Evolutionary conservation across 805 yeast species (phyloP), one percentile per base, ranked within the genome.

Genomic region (Zygoascus bituminiphila): DNA sequence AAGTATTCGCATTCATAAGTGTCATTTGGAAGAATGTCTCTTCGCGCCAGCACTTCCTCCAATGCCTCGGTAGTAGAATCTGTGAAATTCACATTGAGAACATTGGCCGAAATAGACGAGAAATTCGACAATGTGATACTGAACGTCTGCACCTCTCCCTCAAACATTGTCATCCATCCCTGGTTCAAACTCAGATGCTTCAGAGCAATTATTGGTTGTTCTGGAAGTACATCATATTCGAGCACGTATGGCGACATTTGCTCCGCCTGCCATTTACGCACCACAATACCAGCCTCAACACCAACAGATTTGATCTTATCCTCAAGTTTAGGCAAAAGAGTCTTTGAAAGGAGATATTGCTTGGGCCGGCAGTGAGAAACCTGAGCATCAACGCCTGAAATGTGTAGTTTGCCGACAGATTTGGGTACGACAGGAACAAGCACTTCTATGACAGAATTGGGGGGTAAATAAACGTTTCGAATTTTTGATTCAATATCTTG

Each of bases 1-100:
- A 75, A 76, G 68, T 82, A 82, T 59, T 87, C 96, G 48, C 82
- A 70, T 60, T 87, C 95, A 61, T 85, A 79, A 3, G 79, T 66
- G 45, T 86, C 95, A 46, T 76, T 72, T 0, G 81, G 75, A 0
- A 81, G 74, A 5, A 79, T 58, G 2, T 66, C 64, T 26, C 70
- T 69, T 41, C 69, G 73, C 1, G 57, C 49, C 29, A 85, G 64
- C 10, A 79, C 76, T n/a, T 73, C 69, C 50, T 73, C 76, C 46
- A 85, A 63, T 0, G 82, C 77, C 26, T 80, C 88, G 5, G 77
- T 73, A 0, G 93, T 82, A 0, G 93, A 82, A 59, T 87, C 95
- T 67, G 78, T 70, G 55, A 81, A 80, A 5, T 79, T 75, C 52
- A 84, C 80, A 2, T 79, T 71, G 29, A 87, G 56, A 44, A 74